Conservation (phyloP, 371 early-diverging fungal species). For the Fennellomyces sp. region DNA sequence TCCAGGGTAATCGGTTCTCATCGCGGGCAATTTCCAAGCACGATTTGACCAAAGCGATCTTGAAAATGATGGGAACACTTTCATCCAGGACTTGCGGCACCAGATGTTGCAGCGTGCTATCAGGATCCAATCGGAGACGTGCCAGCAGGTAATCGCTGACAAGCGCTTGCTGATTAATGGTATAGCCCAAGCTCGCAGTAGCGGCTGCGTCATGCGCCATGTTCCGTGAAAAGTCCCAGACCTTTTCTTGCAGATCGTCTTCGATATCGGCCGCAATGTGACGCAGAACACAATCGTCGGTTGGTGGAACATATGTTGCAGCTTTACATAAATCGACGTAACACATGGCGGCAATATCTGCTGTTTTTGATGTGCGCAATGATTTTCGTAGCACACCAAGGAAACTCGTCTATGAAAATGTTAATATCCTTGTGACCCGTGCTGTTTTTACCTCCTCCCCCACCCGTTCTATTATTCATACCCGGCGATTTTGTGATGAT, state of each 20-base stretch:
- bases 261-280: conserved; percentile 75
- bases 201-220: conserved; percentile 32
- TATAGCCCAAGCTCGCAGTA: conserved; percentile 40
- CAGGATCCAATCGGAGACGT: conserved; percentile 69
- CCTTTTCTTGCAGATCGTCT: conserved; percentile 71
- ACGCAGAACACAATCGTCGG: conserved; percentile 65
- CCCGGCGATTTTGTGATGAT: conserved; percentile 35
- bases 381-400: conserved; percentile 68
- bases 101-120: conserved; percentile 58
- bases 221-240: conserved; percentile 66
- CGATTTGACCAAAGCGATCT: conserved; percentile 73
- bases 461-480: conserved; percentile 20
- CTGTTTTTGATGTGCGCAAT: conserved; percentile 56
- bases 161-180: conserved; percentile 52
- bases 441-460: not conserved
- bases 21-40: conserved; percentile 76
- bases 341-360: conserved; percentile 75
- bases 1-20: conserved; percentile 69
- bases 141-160: conserved; percentile 75
- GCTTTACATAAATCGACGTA: conserved; percentile 84
- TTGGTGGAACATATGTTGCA: conserved; percentile 68
- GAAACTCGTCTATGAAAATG: conserved; percentile 55
- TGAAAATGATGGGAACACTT: conserved; percentile 63
- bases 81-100: conserved; percentile 71
- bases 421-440: not conserved